Evolutionary conservation across 2,329 filamentous ascomycete species (phyloP), one percentile per base, ranked within the genome.

Genomic region (Colletotrichum higginsianum): DNA sequence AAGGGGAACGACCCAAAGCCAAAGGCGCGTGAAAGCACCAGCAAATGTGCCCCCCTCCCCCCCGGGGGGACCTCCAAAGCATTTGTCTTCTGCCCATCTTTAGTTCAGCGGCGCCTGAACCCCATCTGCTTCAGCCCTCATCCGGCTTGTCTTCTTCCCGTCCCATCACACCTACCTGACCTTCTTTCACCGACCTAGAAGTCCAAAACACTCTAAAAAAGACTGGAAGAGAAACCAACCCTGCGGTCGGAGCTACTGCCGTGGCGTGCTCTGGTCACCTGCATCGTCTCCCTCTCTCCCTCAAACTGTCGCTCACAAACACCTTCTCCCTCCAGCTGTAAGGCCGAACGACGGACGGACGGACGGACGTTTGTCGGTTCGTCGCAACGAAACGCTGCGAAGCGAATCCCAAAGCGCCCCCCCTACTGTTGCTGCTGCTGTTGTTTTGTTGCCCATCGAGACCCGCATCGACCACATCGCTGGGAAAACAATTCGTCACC

Each of bases 341-440:
- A 55, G 61, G 62, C 62, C 67, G 67, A 61, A 66, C 47, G 40
- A 66, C 67, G 61, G 62, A 66, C 67, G 67, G 46, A 66, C 67
- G 49, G 61, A 55, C 67, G 55, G 50, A 53, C 40, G 35, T 35
- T 63, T 21, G 30, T 66, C 63, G 56, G 35, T 21, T 63, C 30
- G 30, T 66, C 63, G 56, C 44, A 46, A 47, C 62, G 46, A 70
- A 21, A 61, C 61, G 63, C 61, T 46, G 46, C 50, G 18, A 26
- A 16, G 47, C 35, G 40, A 42, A 50, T 38, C 46, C 60, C 23
- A 53, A 26, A 35, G 30, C 30, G 30, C 30, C 23, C 38, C n/a
- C 35, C 26, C 15, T 40, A 38, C 53, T 52, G 35, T 26, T 55
- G 55, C 57, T 52, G 35, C 63, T 46, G 23, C 40, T 71, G 49